Evolutionary conservation across 768 basidiomycete genomes (phyloP), one percentile per base, ranked within the genome.

Genomic region (Chalciporus chontae): DNA sequence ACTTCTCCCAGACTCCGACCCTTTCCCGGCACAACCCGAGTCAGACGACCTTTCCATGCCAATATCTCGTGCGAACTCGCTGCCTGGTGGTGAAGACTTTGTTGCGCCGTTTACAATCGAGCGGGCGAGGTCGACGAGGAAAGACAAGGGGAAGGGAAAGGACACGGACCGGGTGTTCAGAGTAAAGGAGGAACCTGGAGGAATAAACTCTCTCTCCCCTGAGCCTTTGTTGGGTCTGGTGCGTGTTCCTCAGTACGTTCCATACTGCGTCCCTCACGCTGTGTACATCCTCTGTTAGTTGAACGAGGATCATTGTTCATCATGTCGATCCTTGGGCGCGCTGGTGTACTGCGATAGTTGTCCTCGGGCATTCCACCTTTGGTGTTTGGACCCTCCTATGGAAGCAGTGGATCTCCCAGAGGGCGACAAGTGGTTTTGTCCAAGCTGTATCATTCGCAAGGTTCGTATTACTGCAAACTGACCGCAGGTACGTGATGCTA

Each of bases 331-430:
- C 21, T 62, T 76, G 56, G 95, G 95, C 42, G 81, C 87, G 39
- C 77, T 98, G 53, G 81, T 99, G 17, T 98, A 96, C 67, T 99
- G 96, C 69, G 96, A 98, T 68, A 94, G 94, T 17, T 99, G 96
- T 66, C 91, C 95, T 31, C 75, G 87, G 55, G 92, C 94, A 7
- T 99, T 96, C 69, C 96, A 99, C 71, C 83, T 98, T 52, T 85
- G 88, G 80, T 99, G 96, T 69, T 78, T 99, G 56, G 89, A 99
- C 68, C 96, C 96, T 46, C 96, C 96, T 18, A 80, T 97, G 75
- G 90, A 94, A 54, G 74, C 83, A 43, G 77, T 87, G 53, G 92
- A 96, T 68, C 81, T 96, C 40, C 87, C 89, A 11, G 88, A 90
- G 70, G 80, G 84, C 58, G 72, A 76, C 42, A 77, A 80, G 64